phyloP scores from a whole-genome alignment of 1,139 yeast species.

The Scheffersomyces stambukii region DNA sequence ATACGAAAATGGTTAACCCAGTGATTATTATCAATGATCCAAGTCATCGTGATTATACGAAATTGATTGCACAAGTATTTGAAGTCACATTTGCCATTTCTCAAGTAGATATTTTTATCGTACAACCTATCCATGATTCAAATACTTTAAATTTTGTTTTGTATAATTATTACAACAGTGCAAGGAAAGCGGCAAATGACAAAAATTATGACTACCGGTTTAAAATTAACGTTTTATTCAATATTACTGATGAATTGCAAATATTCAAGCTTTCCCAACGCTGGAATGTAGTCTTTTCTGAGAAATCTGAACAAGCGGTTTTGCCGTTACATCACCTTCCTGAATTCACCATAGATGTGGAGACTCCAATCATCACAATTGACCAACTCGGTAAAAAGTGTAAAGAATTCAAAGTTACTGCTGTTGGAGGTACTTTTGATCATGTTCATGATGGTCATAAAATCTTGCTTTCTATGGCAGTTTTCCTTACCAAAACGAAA shows the following conservation, averaged over 20 bases:
- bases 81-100: slow-evolving; percentile 3
- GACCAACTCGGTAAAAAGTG: too few species aligned
- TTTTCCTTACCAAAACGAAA: slow-evolving; percentile 50
- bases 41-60: slow-evolving; percentile 17
- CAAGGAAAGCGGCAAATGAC: slow-evolving; percentile 18
- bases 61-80: slow-evolving; percentile 12
- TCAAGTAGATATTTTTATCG: slow-evolving; percentile 24
- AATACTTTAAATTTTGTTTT: slow-evolving; percentile 23
- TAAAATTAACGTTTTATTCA: slow-evolving; percentile 31
- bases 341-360: slow-evolving; percentile 4
- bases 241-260: slow-evolving; percentile 8
- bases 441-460: slow-evolving; percentile 96
- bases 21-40: slow-evolving; percentile 25
- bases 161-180: slow-evolving; percentile 21
- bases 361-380: slow-evolving; percentile 1
- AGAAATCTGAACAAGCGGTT: slow-evolving; percentile 5
- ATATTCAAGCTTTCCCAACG: slow-evolving; percentile 2
- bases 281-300: slow-evolving; percentile 2
- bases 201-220: slow-evolving; percentile 22
- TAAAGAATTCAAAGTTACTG: too few species aligned
- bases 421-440: slow-evolving; percentile 96
- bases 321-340: slow-evolving; percentile 5
- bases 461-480: slow-evolving; percentile 70
- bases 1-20: slow-evolving; percentile 11
- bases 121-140: slow-evolving; percentile 14